Conservation (phyloP, 768 basidiomycete genomes). For the Boletus rubroflammeus region DNA sequence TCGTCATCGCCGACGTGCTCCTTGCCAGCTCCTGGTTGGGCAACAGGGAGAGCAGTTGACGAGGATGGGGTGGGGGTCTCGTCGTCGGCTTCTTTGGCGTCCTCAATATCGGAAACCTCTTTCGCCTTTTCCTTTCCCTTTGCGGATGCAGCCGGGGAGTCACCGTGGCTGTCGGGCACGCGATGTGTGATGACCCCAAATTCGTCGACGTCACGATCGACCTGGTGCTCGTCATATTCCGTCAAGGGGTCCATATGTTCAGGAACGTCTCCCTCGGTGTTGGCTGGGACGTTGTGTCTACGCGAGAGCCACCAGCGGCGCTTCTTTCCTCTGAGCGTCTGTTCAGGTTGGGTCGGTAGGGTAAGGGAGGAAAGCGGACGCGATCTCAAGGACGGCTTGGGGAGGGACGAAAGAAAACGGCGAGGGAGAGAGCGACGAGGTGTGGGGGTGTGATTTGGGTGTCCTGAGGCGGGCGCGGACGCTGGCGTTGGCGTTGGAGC, state of each 20-base stretch:
- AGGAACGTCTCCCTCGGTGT: constrained; percentile 12
- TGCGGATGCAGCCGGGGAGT: constrained; percentile 19
- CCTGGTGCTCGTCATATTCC: constrained; percentile 29
- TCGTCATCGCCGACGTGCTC: constrained; percentile 17
- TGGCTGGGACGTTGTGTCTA: constrained; percentile 12
- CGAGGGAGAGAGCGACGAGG: constrained; percentile 28
- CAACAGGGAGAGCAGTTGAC: constrained; percentile 9
- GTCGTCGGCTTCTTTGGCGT: constrained; percentile 1
- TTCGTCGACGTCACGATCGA: constrained; percentile 29
- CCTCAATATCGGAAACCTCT: constrained; percentile 12
- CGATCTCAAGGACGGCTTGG: constrained; percentile 23
- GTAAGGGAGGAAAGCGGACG: constrained; percentile 10
- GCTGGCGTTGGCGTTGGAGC: constrained; percentile 4
- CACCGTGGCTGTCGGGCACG: constrained; percentile 28
- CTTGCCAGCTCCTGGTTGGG: background rate
- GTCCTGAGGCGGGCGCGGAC: constrained; percentile 9
- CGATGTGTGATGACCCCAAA: constrained; percentile 25
- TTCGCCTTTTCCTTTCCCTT: constrained; percentile 39
- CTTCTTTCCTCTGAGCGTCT: constrained; percentile 29
- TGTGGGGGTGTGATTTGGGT: background rate
- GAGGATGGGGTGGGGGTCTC: constrained; percentile 14
- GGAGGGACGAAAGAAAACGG: constrained; percentile 34
- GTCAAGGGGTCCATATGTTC: constrained; percentile 13
- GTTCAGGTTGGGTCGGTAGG: constrained; percentile 22
- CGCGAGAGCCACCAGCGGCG: constrained; percentile 26